Evolutionary conservation across 2,329 filamentous ascomycete genomes (phyloP), one percentile per base, ranked within the genome.

Genomic region (Curvularia spicifera): DNA sequence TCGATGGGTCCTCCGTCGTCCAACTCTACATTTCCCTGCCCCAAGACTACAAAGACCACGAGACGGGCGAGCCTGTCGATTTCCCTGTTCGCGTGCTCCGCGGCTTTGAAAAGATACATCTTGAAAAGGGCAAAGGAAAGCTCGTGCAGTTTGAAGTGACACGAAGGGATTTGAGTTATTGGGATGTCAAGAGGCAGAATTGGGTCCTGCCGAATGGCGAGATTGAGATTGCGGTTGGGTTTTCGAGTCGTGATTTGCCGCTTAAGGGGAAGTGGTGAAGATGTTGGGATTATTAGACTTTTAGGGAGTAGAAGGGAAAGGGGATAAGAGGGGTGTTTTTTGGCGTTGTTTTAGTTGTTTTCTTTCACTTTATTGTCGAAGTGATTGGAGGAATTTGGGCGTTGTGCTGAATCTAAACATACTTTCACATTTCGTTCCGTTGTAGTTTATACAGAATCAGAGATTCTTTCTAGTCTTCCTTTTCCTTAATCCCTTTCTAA

Each of bases 1-100:
- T 81, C 0, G 71, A 76, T 3, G 85, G 85, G 33, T 78, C 81
- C 13, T 77, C 81, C 15, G 84, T 87, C 2, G 83, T 85, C 1
- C 86, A 88, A 60, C 69, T 87, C 3, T 88, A 88, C 64, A 63
- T 86, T 29, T 78, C 75, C 7, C 81, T 80, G 40, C 82, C 85
- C 0, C 60, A 78, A 7, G 60, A 72, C 51, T 78, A 80, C 54
- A 69, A 65, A n/a, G 78, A 81, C 50, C 64, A 69, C 0, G 75
- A 76, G 51, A 80, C 80, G 12, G 74, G 77, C 7, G 78, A 82
- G 54, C 43, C 64, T n/a, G 80, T 82, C 22, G 88, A 91, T 28
- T 92, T 91, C 47, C 76, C 77, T 0, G 70, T 77, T 4, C 58
- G 70, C 2, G 75, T 78, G 15, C 64, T 83, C 5, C 66, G 81